phyloP scores from a whole-genome alignment of 805 yeast species.

The Nakazawaea populi region DNA sequence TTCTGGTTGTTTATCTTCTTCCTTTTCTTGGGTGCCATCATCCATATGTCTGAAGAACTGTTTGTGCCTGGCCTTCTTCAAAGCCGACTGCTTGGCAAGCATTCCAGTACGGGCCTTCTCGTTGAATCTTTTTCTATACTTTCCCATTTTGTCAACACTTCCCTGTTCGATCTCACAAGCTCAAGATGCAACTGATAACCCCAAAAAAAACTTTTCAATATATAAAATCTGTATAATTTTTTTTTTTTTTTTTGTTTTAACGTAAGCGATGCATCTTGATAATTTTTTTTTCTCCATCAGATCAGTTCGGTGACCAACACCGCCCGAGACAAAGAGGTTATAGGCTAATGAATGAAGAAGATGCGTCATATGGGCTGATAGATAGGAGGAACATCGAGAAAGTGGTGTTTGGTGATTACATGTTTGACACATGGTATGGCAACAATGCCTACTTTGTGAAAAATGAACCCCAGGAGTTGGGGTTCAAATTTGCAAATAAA shows the following conservation, averaged over 20 bases:
- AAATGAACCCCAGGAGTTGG: constrained; percentile 38
- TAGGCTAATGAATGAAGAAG: constrained; percentile 23
- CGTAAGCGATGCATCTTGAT: constrained; percentile 1
- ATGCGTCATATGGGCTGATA: constrained; percentile 54
- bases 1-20: constrained; percentile 11
- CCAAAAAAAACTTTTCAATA: not conserved
- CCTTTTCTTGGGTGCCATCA: constrained; percentile 26
- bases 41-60: constrained; percentile 51
- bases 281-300: not conserved
- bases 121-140: constrained; percentile 72
- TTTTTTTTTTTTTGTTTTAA: not conserved
- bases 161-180: not conserved
- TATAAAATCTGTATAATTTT: not conserved
- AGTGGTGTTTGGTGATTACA: constrained; percentile 63
- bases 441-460: constrained; percentile 67
- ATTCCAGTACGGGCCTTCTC: constrained; percentile 84
- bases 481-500: constrained; percentile 29
- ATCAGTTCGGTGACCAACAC: not conserved
- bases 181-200: not conserved
- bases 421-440: constrained; percentile 84
- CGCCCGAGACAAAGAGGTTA: constrained; percentile 12
- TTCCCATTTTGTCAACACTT: constrained; percentile 54
- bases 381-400: constrained; percentile 55
- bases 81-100: constrained; percentile 69
- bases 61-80: constrained; percentile 63